Base-by-base conservation (phyloP, 2,329 filamentous ascomycete genomes). In the Mycosphaerella sp. region DNA sequence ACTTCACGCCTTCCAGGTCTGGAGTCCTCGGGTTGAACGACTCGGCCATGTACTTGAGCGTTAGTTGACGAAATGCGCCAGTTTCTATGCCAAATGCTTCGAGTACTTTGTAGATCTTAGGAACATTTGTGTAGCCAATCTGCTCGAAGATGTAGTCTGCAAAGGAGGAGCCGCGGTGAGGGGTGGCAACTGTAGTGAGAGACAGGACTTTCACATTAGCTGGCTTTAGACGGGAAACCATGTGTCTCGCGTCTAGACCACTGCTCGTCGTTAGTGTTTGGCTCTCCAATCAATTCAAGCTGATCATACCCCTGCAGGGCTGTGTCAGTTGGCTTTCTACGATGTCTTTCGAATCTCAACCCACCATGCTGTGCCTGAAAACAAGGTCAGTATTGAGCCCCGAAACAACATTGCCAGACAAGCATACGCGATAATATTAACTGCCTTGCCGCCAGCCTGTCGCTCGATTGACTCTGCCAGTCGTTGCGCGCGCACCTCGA, bases 141-240 rank as follows among this genome's bases (percentile, higher is more conserved):
- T 73, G 73, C 4, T 79, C 71, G 59, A 84, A 75, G 52, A 81
- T 70, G 64, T 80, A 80, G 64, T 84, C 81, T 37, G 81, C 81
- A 55, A 83, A 79, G 5, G 79, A 74, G 21, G 79, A 81, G 3
- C 80, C 79, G 67, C 75, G 68, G 68, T 84, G 81, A 1, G 81
- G 81, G 12, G 78, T 79, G 2, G 80, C 79, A 51, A 84, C 76
- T 0, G 81, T 84, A 0, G 81, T 84, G 58, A 84, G 65, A 0
- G 80, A 83, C 34, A 89, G 75, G 53, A 95, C 86, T 64, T 87
- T 88, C 58, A 95, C 87, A 44, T 83, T 79, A 2, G 71, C 70
- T 8, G 79, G 79, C 44, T 74, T 73, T 17, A 84, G 67, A 37
- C 70, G 73, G 53, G 77, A 81, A 59, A 84, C 80, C 78, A 84